A percentile compares a stretch with the other conserved stretches of the same genome.
Evolutionary conservation across 2,329 filamentous ascomycete species (phyloP).

Genomic region (Coniochaeta pulveracea): DNA sequence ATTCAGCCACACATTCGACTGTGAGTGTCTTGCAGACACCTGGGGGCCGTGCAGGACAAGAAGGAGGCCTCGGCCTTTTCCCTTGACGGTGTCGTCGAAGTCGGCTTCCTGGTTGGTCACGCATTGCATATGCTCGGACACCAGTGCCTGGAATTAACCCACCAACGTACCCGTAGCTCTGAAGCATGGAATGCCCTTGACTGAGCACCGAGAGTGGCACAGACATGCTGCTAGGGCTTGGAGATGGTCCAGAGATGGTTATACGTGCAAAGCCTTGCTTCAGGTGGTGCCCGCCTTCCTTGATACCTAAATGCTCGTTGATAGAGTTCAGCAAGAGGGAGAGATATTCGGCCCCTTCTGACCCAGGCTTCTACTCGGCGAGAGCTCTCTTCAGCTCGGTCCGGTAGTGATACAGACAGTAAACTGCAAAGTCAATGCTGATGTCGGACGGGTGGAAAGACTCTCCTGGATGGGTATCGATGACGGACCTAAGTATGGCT

Average conservation of each 20-base stretch:
- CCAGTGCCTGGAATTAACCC: slow-evolving; percentile 16
- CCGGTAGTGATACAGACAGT: slow-evolving; percentile 16
- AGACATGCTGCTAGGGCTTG: slow-evolving; percentile 15
- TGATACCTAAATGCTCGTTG: slow-evolving; percentile 17
- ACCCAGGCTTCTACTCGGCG: slow-evolving; percentile 9
- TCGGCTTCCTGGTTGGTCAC: slow-evolving; percentile 1
- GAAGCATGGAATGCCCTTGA: slow-evolving; percentile 17
- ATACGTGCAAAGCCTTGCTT: slow-evolving; percentile 14
- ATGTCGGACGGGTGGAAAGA: slow-evolving; percentile 13
- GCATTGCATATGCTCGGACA: slow-evolving; percentile 12
- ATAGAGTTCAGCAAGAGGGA: slow-evolving; percentile 15
- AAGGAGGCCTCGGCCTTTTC: slow-evolving; percentile 7
- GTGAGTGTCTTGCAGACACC: slow-evolving; percentile 11
- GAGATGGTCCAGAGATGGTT: slow-evolving; percentile 19
- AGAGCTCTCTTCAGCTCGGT: slow-evolving; percentile 13
- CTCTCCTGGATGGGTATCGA: slow-evolving; percentile 15
- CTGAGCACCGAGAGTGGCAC: slow-evolving; percentile 13
- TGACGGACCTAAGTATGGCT: slow-evolving; percentile 11
- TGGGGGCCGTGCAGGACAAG: slow-evolving; percentile 6
- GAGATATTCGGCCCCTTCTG: slow-evolving; percentile 14
- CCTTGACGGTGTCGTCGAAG: slow-evolving; percentile 5
- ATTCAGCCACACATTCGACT: slow-evolving; percentile 10
- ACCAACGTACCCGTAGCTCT: slow-evolving; percentile 17
- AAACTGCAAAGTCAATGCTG: slow-evolving; percentile 13
- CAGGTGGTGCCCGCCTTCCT: slow-evolving; percentile 13